These are phyloP conservation scores for Xylogone sp. DNA, from an alignment of 2,329 filamentous ascomycete species.

Conservation along the genomic window DNA sequence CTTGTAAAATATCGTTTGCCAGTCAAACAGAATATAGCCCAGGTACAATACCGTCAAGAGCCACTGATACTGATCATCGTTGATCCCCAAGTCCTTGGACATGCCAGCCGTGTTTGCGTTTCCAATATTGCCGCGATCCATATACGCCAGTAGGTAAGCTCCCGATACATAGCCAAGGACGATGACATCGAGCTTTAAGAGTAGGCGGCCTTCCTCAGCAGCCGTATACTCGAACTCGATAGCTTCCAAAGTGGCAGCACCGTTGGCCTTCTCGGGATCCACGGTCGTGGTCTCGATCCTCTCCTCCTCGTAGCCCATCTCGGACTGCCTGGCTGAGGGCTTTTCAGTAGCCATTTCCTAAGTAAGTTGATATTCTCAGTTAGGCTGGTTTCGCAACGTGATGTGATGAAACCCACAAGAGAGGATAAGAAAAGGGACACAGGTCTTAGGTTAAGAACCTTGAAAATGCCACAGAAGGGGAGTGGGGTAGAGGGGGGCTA, in stretches of 20 bases:
- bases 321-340: not conserved
- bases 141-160: slow-evolving; percentile 11
- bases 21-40: slow-evolving; percentile 11
- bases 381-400: not conserved
- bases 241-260: not conserved
- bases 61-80: slow-evolving; percentile 4
- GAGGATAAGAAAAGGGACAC: not conserved
- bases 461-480: no score
- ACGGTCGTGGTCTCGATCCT: not conserved
- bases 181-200: not conserved
- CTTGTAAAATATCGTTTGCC: slow-evolving; percentile 18
- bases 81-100: slow-evolving; percentile 6
- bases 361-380: not conserved
- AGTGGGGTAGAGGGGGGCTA: no score
- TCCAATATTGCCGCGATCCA: slow-evolving; percentile 18
- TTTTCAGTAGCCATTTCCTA: not conserved
- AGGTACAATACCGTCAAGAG: not conserved
- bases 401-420: not conserved
- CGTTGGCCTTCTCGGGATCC: not conserved
- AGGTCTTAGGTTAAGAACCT: not conserved
- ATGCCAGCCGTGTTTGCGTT: slow-evolving; percentile 17
- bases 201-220: not conserved
- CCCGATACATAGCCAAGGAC: not conserved
- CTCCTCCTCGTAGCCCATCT: not conserved
- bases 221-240: not conserved